Evolutionary conservation across 495 filamentous ascomycete genomes (phyloP), one percentile per base, ranked within the genome.

Genomic region (Cryomyces minteri): DNA sequence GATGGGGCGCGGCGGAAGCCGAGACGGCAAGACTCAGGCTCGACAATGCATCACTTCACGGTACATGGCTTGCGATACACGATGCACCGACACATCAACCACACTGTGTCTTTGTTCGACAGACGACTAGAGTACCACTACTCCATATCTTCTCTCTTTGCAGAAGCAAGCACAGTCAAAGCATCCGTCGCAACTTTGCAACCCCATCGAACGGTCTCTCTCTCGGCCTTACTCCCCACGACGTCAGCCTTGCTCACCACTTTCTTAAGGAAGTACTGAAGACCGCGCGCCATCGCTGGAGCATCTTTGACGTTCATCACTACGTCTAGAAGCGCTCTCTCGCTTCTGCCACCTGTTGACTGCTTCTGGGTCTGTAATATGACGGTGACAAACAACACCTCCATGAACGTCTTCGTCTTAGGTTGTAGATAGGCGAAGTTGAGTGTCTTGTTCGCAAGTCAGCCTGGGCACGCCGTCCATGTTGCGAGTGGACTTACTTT

Each of bases 261-360:
- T 59, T 79, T 88, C 54, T 71, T 73, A 29, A 94, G 46, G 57
- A 95, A 92, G 55, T 74, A 87, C 39, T 79, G 79, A 47, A 94
- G 52, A 4, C 83, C 81, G 48, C 70, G 72, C 0, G 72, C 75
- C 43, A 93, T 65, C 39, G 77, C 69, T 1, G 77, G 72, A 5
- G 68, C 69, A 12, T 74, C 74, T 33, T 68, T 68, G 1, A 68
- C 69, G 9, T 69, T 72, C 36, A 69, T 51, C 55, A 90, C 82
- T n/a, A 84, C 65, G 28, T 74, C 71, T 48, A 73, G 58, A n/a
- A 88, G 55, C 1, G 65, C 55, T 46, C 71, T 64, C 43, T 79
- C 71, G 46, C 74, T 62, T 42, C 63, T 62, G 34, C 54, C 54
- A 1, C 49, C 46, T 2, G 61, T 55, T 6, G 54, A 40, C 9